These are phyloP conservation scores for Kuraishia floccosa DNA, from an alignment of 805 yeast genomes.

Conservation along the genomic window DNA sequence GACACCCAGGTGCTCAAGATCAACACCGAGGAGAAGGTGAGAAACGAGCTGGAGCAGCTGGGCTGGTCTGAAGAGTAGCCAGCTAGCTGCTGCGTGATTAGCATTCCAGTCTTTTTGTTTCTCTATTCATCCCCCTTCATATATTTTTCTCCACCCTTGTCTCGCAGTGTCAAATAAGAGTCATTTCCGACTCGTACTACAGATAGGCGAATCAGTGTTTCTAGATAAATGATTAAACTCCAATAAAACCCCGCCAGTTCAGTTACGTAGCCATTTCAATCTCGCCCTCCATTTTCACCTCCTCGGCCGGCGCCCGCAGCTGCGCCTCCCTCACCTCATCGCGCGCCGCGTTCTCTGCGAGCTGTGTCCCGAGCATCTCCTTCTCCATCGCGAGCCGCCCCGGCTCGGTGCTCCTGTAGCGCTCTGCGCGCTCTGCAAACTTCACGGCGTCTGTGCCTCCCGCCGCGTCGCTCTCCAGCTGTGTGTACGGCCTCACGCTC, in stretches of 20 bases:
- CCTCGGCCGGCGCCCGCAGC: constrained; percentile 10
- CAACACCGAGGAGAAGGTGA: constrained; percentile 71
- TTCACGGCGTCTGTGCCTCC: constrained; percentile 65
- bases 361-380: constrained; percentile 12
- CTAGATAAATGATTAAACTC: too few species aligned
- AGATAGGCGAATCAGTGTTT: too few species aligned
- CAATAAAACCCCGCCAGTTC: too few species aligned
- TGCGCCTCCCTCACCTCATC: constrained; percentile 16
- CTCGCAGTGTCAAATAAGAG: too few species aligned
- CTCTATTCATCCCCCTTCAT: not conserved
- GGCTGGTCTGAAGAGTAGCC: constrained; percentile 50
- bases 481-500: constrained; percentile 72
- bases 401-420: constrained; percentile 37
- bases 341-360: constrained; percentile 19
- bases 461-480: constrained; percentile 85
- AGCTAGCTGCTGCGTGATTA: constrained; percentile 1
- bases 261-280: too few species aligned
- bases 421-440: constrained; percentile 53
- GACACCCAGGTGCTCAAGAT: constrained; percentile 90
- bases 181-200: too few species aligned
- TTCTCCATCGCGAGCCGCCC: constrained; percentile 33
- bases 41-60: constrained; percentile 58
- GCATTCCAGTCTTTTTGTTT: not conserved
- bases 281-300: too few species aligned
- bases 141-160: too few species aligned